Evolutionary conservation across 371 early-diverging fungal species (phyloP).

Genomic region (Zychaea mexicana): DNA sequence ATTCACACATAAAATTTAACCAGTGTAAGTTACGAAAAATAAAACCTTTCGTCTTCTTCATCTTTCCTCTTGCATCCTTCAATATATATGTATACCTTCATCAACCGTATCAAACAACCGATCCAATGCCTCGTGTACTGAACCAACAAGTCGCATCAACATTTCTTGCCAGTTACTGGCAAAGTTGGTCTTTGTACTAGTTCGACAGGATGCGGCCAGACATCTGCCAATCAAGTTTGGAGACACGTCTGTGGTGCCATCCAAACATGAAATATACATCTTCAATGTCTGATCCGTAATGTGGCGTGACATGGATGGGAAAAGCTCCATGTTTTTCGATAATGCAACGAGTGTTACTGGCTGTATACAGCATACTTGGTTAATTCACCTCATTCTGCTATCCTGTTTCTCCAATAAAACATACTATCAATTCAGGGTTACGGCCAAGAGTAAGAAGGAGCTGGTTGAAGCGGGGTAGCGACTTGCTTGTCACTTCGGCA

Average conservation of each 20-base stretch:
- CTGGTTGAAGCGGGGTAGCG: slow-evolving; percentile 55
- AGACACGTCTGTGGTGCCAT: slow-evolving; percentile 43
- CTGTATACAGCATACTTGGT: slow-evolving; percentile 14
- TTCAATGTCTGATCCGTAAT: slow-evolving; percentile 52
- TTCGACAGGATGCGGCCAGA: slow-evolving; percentile 42
- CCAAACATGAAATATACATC: slow-evolving; percentile 54
- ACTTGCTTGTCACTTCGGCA: slow-evolving; percentile 57
- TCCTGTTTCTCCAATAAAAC: not conserved
- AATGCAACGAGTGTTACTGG: slow-evolving; percentile 50
- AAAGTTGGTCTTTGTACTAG: slow-evolving; percentile 45
- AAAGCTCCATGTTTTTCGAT: slow-evolving; percentile 44
- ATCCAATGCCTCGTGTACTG: slow-evolving; percentile 52
- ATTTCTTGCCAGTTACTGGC: slow-evolving; percentile 54
- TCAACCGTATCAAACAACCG: slow-evolving; percentile 58
- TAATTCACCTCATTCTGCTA: not conserved
- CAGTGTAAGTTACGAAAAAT: not conserved
- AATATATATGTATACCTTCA: slow-evolving; percentile 46
- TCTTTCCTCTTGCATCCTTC: not conserved
- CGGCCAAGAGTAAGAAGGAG: slow-evolving; percentile 43
- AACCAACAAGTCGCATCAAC: slow-evolving; percentile 47
- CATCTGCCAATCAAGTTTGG: slow-evolving; percentile 43
- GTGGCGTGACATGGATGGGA: slow-evolving; percentile 61
- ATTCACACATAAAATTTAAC: not conserved
- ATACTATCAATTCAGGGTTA: slow-evolving; percentile 55
- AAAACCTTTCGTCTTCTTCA: not conserved